A percentile compares a stretch with the other conserved stretches of the same genome.
These are phyloP conservation scores for Backusella liffmaniae DNA, from an alignment of 192 early-diverging fungal species.

Conservation along the genomic window DNA sequence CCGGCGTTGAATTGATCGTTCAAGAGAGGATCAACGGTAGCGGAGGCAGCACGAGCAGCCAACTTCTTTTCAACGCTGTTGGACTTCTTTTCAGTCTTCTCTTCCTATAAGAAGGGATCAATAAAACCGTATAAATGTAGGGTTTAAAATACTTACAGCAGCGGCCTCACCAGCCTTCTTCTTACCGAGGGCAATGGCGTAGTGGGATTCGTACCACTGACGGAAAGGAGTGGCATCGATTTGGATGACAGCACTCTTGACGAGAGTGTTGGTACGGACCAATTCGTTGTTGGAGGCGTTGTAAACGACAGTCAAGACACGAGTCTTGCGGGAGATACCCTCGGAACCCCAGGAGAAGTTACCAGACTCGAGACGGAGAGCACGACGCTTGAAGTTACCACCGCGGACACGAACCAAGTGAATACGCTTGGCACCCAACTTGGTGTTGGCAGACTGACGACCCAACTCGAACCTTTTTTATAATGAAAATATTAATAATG, in stretches of 20 bases:
- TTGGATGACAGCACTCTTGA: constrained; percentile 97
- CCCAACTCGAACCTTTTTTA: constrained; percentile 86
- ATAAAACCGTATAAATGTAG: background rate
- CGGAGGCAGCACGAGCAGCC: constrained; percentile 74
- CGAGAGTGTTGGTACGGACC: constrained; percentile 99
- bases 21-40: constrained; percentile 84
- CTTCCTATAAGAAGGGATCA: constrained; percentile 40
- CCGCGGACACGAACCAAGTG: constrained; percentile 96
- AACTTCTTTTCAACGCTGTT: constrained; percentile 89
- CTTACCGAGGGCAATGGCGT: constrained; percentile 85
- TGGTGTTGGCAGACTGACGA: constrained; percentile 98
- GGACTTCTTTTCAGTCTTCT: constrained; percentile 80
- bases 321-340: constrained; percentile 91
- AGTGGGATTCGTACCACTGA: constrained; percentile 99
- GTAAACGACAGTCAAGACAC: constrained; percentile 95
- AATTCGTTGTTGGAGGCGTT: constrained; percentile 99
- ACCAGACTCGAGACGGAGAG: constrained; percentile 93
- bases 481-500: background rate
- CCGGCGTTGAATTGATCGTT: constrained; percentile 95
- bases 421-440: constrained; percentile 95
- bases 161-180: constrained; percentile 65
- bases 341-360: constrained; percentile 99
- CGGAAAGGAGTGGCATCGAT: constrained; percentile 99
- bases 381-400: constrained; percentile 98
- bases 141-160: constrained; percentile 7